Evolutionary conservation across 805 yeast species (phyloP), one percentile per base, ranked within the genome.

Genomic region (Teunomyces lycoperdinae): DNA sequence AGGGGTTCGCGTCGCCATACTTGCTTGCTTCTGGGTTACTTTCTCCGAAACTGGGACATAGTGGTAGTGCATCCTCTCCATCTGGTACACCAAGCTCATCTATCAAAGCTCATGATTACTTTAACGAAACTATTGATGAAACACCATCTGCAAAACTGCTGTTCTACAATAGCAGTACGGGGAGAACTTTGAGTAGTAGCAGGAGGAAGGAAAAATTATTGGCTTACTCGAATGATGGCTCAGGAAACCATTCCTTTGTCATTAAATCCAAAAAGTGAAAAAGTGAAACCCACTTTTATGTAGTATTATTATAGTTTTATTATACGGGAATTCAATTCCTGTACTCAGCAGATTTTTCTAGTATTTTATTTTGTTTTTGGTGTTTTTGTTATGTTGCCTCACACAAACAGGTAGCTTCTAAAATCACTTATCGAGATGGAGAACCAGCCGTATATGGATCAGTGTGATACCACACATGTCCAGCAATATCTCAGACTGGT

Each of bases 1-100:
- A 63, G 32, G 89, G 89, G 0, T 79, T 85, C 60, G 77, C 84
- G 0, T 83, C 89, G 5, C 89, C 90, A 2, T 85, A 83, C 54
- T 68, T 84, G 41, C 63, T 84, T 49, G 86, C 88, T 0, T 79
- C 87, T 0, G 88, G 87, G 1, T 58, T 79, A 28, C 59, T 77
- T 43, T 77, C 87, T 0, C 85, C 87, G 1, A 76, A 73, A 51
- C 60, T 59, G 52, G 63, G 60, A 4, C 50, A 46, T 16, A 56
- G 60, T 33, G 52, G 51, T 30, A 50, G 46, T 41, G 45, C 52
- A 2, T 48, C 58, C 4, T 48, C 53, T 5, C 54, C 60, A 28
- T 48, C 51, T 1, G 52, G 50, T 5, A 56, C 61, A 1, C 61
- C 60, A 11, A 46, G 38, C 24, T 20, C 24, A 24, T 48, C 52